Percentiles rank a stretch among this genome's conserved stretches.
Conservation (phyloP, 75 land plant species). For the Picea sitchensis region DNA sequence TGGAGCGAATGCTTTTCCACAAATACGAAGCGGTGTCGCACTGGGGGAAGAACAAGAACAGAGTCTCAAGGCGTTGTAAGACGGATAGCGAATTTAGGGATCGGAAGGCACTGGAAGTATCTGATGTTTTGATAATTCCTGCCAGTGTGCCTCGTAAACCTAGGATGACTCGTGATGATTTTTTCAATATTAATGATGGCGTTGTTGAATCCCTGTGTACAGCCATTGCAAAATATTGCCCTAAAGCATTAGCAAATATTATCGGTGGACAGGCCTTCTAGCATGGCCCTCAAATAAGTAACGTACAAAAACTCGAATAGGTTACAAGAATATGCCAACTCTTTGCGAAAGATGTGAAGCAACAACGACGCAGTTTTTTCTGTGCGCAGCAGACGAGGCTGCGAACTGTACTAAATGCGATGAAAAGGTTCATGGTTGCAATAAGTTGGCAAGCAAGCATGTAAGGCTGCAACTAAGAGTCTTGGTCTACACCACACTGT, state of each 20-base stretch:
- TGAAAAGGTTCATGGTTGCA: too few species aligned
- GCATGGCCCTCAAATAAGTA: constrained; percentile 61
- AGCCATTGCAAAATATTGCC: constrained; percentile 77
- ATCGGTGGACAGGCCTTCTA: too few species aligned
- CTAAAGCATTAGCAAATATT: too few species aligned
- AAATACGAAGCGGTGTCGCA: constrained; percentile 26
- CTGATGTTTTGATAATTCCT: constrained; percentile 81
- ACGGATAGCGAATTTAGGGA: neutral
- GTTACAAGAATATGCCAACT: too few species aligned
- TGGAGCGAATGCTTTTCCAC: constrained; percentile 24
- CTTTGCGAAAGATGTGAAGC: too few species aligned
- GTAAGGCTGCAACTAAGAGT: too few species aligned
- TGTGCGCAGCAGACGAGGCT: too few species aligned
- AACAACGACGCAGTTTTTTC: too few species aligned
- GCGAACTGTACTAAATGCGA: too few species aligned
- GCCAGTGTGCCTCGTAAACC: constrained; percentile 98
- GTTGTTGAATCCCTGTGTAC: constrained; percentile 72
- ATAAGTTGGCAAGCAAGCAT: too few species aligned
- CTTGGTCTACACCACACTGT: too few species aligned
- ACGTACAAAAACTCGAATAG: too few species aligned
- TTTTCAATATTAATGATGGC: constrained; percentile 96
- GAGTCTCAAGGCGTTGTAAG: neutral
- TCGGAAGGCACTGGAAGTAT: constrained; percentile 64
- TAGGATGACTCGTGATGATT: constrained; percentile 97
- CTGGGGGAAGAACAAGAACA: constrained; percentile 27